A percentile compares a stretch with the other conserved stretches of the same genome.
Evolutionary conservation across 1,139 yeast genomes (phyloP).

Genomic region (Taphrina confusa): DNA sequence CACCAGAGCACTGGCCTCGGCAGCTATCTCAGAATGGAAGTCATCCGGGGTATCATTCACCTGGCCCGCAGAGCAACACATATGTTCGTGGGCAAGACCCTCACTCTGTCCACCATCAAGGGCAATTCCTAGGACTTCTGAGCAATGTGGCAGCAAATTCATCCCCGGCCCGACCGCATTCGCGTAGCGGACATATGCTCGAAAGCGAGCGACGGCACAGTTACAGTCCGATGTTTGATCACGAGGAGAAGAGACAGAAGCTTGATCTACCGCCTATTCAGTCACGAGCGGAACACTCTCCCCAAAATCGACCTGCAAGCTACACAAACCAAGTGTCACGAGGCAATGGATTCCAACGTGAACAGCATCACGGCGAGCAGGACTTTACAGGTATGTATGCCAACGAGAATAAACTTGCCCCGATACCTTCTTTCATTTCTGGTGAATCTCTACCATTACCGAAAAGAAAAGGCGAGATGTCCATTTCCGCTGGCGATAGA

Average conservation of each 20-base stretch:
- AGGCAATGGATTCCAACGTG: conserved; percentile 4
- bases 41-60: conserved; percentile 15
- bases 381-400: conserved; percentile 20
- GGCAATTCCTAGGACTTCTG: conserved; percentile 20
- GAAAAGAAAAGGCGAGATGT: conserved; percentile 12
- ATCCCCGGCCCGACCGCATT: conserved; percentile 14
- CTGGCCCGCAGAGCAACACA: not conserved
- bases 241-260: conserved; percentile 17
- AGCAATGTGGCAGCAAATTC: conserved; percentile 24
- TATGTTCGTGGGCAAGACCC: not conserved
- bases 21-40: conserved; percentile 2
- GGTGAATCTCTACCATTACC: conserved; percentile 19
- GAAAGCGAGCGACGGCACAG: conserved; percentile 9
- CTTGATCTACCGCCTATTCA: conserved; percentile 20
- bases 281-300: conserved; percentile 14
- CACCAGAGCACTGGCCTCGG: conserved; percentile 15
- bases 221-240: conserved; percentile 15
- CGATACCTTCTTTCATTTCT: conserved; percentile 14
- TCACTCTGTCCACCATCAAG: conserved; percentile 9
- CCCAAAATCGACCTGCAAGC: conserved; percentile 13
- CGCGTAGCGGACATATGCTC: conserved; percentile 7
- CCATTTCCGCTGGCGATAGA: not conserved
- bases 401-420: conserved; percentile 17
- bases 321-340: not conserved
- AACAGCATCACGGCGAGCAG: conserved; percentile 10